Base-by-base conservation (phyloP, 352 stramenopile species). In the Pelagophyceae sp. region DNA sequence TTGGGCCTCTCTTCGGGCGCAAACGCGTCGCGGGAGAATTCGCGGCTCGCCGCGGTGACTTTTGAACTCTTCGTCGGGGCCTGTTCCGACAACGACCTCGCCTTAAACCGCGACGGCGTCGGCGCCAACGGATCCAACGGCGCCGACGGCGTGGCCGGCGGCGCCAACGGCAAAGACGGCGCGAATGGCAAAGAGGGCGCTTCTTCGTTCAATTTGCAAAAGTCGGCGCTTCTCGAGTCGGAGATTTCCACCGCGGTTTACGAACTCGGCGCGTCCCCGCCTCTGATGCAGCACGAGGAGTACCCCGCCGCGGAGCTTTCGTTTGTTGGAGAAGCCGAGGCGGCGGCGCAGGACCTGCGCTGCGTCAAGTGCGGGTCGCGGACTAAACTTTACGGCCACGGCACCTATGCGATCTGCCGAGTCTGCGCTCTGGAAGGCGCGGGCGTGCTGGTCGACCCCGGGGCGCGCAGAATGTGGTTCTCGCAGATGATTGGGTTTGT, bases 401-500 rank as follows among this genome's bases (percentile, higher is more conserved):
- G 67, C 67, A 31, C 51, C 67, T 74, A 38, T n/a, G 67, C 38
- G 2, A 74, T 74, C 38, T 74, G 67, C 29, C 67, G 67, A 0
- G 2, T 5, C 17, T 74, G 67, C 67, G 67, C 67, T 11, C 37
- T 74, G 5, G 35, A 58, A 37, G 67, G 67, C 11, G 67, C 67
- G 1, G 67, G 67, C 35, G 38, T 74, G 15, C 31, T 74, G 2
- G 67, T 74, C 67, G 67, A 74, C 29, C 33, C 67, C 35, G 67
- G 67, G 19, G 67, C 67, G 67, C 33, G 38, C 6, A 33, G 67
- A 33, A 74, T 74, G 35, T 74, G 67, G 67, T 74, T 74, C 67
- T 74, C 67, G 2, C 67, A 58, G 67, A 74, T 74, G 67, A 74
- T 74, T 31, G 17, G 35, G 25, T 74, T 74, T n/a, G 33, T 74